Conservation (phyloP, 305 asterid species). For the Fraxinus baroniana region DNA sequence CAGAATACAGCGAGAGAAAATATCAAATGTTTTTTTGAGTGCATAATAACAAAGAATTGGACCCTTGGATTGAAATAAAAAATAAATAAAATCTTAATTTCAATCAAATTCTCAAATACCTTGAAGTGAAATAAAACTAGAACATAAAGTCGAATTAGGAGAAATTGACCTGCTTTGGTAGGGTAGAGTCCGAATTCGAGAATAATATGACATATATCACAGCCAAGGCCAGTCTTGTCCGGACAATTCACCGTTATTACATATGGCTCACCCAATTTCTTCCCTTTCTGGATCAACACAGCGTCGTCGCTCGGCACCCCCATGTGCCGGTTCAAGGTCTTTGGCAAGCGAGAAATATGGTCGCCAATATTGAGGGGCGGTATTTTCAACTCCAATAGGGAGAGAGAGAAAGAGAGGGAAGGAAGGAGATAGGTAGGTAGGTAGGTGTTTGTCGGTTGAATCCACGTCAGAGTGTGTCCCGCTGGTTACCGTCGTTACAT, state of each 20-base stretch:
- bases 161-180: conserved; percentile 65
- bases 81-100: background rate
- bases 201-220: conserved; percentile 68
- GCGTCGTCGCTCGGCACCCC: conserved; percentile 56
- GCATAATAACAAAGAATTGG: background rate
- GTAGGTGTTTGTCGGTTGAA: background rate
- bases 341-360: background rate
- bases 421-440: background rate
- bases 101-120: background rate
- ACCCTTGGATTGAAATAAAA: background rate
- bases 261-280: conserved; percentile 59
- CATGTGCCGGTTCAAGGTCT: conserved; percentile 25
- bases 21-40: background rate
- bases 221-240: conserved; percentile 64
- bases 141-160: background rate
- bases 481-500: conserved; percentile 14
- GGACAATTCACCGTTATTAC: conserved; percentile 73
- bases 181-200: conserved; percentile 71
- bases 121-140: background rate
- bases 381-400: background rate
- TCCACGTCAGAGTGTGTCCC: background rate
- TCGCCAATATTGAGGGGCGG: background rate
- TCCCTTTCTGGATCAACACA: conserved; percentile 63
- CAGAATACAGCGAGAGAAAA: background rate
- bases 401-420: conserved; percentile 20